A percentile compares a stretch with the other conserved stretches of the same genome.
Conservation (phyloP, 2,329 filamentous ascomycete species). For the Ophiobolus disseminans region DNA sequence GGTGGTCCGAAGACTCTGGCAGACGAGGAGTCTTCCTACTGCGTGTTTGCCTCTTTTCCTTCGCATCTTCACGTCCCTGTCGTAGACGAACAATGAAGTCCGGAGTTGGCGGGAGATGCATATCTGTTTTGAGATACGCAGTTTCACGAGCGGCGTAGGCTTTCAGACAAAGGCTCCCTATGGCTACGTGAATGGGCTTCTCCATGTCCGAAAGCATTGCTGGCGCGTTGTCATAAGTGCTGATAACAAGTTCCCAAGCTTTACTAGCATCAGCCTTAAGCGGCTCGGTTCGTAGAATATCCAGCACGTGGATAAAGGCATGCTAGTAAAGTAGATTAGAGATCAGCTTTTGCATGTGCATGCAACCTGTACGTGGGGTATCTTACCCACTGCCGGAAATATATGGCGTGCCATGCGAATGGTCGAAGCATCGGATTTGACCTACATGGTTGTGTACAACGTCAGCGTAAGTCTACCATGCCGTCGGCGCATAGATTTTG, state of each 20-base stretch:
- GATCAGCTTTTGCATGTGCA: too few relatives aligned
- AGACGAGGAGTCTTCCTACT: background rate
- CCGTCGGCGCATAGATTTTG: too few relatives aligned
- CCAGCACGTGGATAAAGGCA: conserved; percentile 62
- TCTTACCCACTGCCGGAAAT: background rate
- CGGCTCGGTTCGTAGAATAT: conserved; percentile 45
- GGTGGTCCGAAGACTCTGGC: too few relatives aligned
- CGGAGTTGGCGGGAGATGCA: background rate
- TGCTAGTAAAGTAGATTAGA: conserved; percentile 71
- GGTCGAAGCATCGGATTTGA: conserved; percentile 63
- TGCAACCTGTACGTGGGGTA: too few relatives aligned
- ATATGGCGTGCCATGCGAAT: conserved; percentile 65
- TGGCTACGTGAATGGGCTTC: conserved; percentile 20
- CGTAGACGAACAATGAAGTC: background rate
- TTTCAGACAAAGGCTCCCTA: conserved; percentile 23
- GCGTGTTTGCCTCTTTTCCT: background rate
- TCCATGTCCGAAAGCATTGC: conserved; percentile 14
- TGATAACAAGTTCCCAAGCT: conserved; percentile 46
- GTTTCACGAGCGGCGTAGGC: conserved; percentile 13
- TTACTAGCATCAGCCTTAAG: conserved; percentile 32
- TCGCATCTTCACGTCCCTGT: background rate
- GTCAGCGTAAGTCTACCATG: too few relatives aligned
- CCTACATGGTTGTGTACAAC: too few relatives aligned
- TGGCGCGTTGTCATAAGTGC: conserved; percentile 43
- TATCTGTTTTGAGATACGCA: background rate